Percentiles rank a stretch among this genome's conserved stretches.
Conservation (phyloP, 371 early-diverging fungal genomes). For the Mucor saturninus region DNA sequence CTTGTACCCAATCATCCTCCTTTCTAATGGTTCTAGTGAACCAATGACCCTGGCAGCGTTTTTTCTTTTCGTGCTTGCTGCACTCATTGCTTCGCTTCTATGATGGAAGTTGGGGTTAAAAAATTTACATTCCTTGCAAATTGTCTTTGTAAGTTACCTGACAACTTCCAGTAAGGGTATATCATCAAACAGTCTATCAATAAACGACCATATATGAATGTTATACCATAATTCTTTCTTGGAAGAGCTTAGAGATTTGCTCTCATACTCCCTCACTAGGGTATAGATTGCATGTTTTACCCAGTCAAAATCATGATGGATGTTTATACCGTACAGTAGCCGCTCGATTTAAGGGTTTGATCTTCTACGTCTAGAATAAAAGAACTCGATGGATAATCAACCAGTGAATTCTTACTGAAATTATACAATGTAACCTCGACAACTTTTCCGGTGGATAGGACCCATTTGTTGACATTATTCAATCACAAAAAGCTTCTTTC, state of each 20-base stretch:
- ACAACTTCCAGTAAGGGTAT: too few relatives aligned
- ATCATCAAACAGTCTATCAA: too few relatives aligned
- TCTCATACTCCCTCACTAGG: conserved; percentile 15
- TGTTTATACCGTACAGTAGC: too few relatives aligned
- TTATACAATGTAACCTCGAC: conserved; percentile 15
- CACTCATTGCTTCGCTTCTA: conserved; percentile 13
- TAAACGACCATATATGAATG: too few relatives aligned
- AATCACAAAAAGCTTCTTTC: conserved; percentile 14
- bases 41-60: conserved; percentile 13
- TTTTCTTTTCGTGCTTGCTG: conserved; percentile 12
- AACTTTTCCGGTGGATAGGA: conserved; percentile 14
- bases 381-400: conserved; percentile 18
- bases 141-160: too few relatives aligned
- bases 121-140: too few relatives aligned
- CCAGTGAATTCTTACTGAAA: conserved; percentile 15
- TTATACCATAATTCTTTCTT: conserved; percentile 16
- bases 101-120: conserved; percentile 1
- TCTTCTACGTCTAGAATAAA: conserved; percentile 21
- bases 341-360: too few relatives aligned
- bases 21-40: not conserved
- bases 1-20: not conserved
- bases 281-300: conserved; percentile 15
- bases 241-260: conserved; percentile 7
- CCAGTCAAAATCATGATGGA: conserved; percentile 24
- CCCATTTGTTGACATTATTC: conserved; percentile 16